Conservation (phyloP, 1,139 yeast genomes). For the Kodamaea anthophila region DNA sequence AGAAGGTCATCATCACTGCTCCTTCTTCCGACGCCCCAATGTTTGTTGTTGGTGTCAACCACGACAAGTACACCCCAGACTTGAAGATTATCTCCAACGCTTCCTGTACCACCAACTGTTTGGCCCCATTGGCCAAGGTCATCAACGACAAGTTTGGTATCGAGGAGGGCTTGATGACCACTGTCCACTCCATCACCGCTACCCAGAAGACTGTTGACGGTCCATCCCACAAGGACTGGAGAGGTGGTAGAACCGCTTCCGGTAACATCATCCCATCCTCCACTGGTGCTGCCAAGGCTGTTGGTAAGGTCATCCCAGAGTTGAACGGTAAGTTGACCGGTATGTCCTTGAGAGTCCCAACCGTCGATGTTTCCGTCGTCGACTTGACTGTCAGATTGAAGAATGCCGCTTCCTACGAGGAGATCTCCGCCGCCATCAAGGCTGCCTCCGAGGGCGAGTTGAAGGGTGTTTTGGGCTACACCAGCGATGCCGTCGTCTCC, state of each 20-base stretch:
- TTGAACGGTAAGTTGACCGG: constrained; percentile 88
- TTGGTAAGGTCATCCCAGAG: constrained; percentile 84
- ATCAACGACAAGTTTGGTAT: constrained; percentile 74
- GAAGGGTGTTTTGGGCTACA: constrained; percentile 77
- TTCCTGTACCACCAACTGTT: constrained; percentile 87
- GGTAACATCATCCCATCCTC: constrained; percentile 88
- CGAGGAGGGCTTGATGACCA: constrained; percentile 86
- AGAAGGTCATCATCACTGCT: constrained; percentile 84
- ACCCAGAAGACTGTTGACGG: constrained; percentile 90
- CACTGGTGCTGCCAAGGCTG: constrained; percentile 92
- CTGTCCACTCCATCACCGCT: constrained; percentile 87
- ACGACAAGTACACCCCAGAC: constrained; percentile 64
- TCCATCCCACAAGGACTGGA: constrained; percentile 92
- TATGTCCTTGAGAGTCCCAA: constrained; percentile 84
- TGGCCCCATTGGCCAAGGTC: constrained; percentile 84
- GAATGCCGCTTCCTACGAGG: constrained; percentile 67
- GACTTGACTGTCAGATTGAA: constrained; percentile 65
- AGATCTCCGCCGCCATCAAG: constrained; percentile 68
- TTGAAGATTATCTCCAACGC: constrained; percentile 74
- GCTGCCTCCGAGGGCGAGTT: constrained; percentile 62
- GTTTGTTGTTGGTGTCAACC: constrained; percentile 83
- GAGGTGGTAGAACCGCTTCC: constrained; percentile 91
- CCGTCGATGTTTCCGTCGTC: constrained; percentile 78
- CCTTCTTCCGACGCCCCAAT: constrained; percentile 86
- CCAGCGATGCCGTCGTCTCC: constrained; percentile 82